Evolutionary conservation across 495 filamentous ascomycete genomes (phyloP).

Genomic region (Xanthoparmelia taractica): DNA sequence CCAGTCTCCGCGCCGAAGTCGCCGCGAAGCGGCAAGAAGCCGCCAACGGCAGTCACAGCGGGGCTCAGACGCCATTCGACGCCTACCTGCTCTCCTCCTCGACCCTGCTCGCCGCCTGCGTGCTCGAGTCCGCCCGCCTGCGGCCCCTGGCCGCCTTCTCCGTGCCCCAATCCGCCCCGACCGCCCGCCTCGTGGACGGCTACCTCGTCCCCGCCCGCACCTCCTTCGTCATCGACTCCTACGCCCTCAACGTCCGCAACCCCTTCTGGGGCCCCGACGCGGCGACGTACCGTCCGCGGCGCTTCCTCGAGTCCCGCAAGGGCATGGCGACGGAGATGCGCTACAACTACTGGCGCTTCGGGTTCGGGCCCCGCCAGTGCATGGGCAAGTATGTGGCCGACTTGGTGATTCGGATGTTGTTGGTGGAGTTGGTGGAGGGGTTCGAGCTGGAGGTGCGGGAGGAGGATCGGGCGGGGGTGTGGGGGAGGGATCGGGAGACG

Average conservation of each 20-base stretch:
- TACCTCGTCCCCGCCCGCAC: constrained; percentile 30
- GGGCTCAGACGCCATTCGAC: constrained; percentile 1
- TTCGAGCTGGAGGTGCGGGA: not conserved
- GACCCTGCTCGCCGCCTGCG: constrained; percentile 30
- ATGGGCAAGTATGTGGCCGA: constrained; percentile 30
- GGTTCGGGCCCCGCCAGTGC: constrained; percentile 33
- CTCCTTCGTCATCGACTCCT: constrained; percentile 34
- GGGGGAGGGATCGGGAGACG: no score
- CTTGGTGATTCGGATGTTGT: constrained; percentile 24
- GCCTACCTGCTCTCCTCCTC: not conserved
- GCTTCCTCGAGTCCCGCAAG: constrained; percentile 21
- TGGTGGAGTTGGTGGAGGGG: constrained; percentile 10
- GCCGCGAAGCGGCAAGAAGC: not conserved
- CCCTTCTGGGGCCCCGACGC: constrained; percentile 32
- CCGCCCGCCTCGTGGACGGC: constrained; percentile 26
- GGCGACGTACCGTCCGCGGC: constrained; percentile 24
- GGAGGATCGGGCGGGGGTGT: no score
- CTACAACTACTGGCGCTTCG: constrained; percentile 32
- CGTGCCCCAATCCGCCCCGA: constrained; percentile 31
- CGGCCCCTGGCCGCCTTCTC: constrained; percentile 33
- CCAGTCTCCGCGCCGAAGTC: constrained; percentile 27
- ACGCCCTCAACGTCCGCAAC: constrained; percentile 35
- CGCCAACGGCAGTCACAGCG: no score
- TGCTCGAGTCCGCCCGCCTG: constrained; percentile 34
- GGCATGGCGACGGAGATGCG: constrained; percentile 23